Conservation (phyloP, 2,329 filamentous ascomycete genomes). For the Mycogone perniciosa region DNA sequence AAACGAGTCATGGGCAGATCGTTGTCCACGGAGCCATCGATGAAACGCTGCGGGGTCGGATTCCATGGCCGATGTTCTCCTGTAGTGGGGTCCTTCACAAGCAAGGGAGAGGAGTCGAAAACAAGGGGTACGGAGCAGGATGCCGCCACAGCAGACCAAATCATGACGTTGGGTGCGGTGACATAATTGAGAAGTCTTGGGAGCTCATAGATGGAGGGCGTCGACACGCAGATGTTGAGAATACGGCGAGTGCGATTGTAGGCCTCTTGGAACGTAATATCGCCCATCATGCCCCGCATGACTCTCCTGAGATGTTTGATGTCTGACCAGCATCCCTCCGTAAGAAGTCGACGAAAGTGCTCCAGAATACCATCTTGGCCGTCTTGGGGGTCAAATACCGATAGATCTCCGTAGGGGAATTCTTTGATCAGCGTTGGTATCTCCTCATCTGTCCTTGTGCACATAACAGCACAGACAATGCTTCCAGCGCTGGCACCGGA, state of each 20-base stretch:
- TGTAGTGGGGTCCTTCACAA: constrained; percentile 79
- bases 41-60: constrained; percentile 76
- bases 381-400: constrained; percentile 65
- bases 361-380: constrained; percentile 57
- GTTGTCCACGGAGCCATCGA: constrained; percentile 92
- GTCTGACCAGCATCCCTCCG: constrained; percentile 79
- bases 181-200: constrained; percentile 86
- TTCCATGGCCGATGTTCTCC: constrained; percentile 78
- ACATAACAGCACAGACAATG: constrained; percentile 76
- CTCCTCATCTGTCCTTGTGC: constrained; percentile 71
- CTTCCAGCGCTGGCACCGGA: constrained; percentile 83
- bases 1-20: constrained; percentile 87
- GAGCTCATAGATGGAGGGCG: constrained; percentile 78
- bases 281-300: constrained; percentile 73
- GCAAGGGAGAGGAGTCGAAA: constrained; percentile 70
- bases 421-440: constrained; percentile 61
- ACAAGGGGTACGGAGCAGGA: constrained; percentile 89
- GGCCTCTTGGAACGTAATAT: constrained; percentile 91
- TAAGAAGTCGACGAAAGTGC: constrained; percentile 67
- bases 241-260: constrained; percentile 92
- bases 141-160: constrained; percentile 94
- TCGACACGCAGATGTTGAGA: constrained; percentile 90
- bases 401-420: constrained; percentile 74
- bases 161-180: constrained; percentile 87
- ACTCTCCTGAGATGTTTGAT: constrained; percentile 74